Base-by-base conservation (phyloP, 495 filamentous ascomycete genomes). In the Melanomma pulvis-pyrius region DNA sequence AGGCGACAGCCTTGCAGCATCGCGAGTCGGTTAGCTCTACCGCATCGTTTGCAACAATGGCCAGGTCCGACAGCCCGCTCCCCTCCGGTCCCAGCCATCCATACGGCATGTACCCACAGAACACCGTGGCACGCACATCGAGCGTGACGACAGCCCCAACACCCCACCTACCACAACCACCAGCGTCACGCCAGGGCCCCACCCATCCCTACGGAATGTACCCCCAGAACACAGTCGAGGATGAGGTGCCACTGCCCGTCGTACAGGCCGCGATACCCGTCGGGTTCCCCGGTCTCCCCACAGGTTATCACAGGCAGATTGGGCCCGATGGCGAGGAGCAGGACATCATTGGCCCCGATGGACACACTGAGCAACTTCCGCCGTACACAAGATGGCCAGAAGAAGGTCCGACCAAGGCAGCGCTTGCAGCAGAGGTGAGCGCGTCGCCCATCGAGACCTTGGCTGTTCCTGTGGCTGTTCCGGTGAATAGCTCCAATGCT, bases 121-220 rank as follows among this genome's bases (percentile, higher is more conserved):
- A 71, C 54, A 75, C 72, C 21, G 59, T 69, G 50, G 68, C 63
- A 24, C 70, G 75, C 29, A 61, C 72, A 25, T 57, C 72, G 12
- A 79, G 76, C 50, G 62, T 73, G 5, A 63, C 71, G 8, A 76
- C 76, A 9, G 22, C 69, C 0, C 64, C 71, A 1, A 72, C 69
- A 13, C 32, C 36, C 39, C 63, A 41, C 0, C 61, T 56, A n/a
- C 68, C 68, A 17, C 73, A 60, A 58, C 69, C 26, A 65, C 70
- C 61, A 25, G 50, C 30, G 25, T 70, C 63, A 29, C 17, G 30
- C 30, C 69, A 60, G 30, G 87, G 87, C n/a, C 91, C 91, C n/a
- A 88, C 89, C 46, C 91, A 94, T 70, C 92, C 92, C 0, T 96
- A 96, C 74, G 85, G 84, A 41, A 87, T 94, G 86, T 96, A 96